phyloP scores from a whole-genome alignment of 1,284 basidiomycete genomes.

The Fistulinella staudtii region DNA sequence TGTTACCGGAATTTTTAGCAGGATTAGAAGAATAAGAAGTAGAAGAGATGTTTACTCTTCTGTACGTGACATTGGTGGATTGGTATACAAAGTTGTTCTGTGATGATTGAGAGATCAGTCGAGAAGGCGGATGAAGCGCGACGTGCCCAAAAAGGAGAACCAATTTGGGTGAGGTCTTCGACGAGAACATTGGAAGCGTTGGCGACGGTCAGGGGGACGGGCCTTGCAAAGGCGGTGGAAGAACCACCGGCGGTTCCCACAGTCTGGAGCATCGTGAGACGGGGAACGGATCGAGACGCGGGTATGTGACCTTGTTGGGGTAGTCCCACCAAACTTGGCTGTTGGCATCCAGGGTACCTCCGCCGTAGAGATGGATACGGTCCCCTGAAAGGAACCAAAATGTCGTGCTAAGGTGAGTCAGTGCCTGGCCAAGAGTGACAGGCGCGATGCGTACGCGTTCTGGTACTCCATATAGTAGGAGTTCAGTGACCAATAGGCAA shows the following conservation, averaged over 20 bases:
- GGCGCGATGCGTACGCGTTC: constrained; percentile 28
- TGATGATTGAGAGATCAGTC: background rate
- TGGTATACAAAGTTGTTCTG: constrained; percentile 30
- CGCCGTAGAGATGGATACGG: constrained; percentile 43
- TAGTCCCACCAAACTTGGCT: constrained; percentile 41
- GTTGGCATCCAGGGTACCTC: constrained; percentile 40
- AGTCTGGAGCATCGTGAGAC: constrained; percentile 19
- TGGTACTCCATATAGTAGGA: constrained; percentile 41
- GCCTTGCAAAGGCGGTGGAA: constrained; percentile 40
- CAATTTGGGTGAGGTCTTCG: constrained; percentile 37
- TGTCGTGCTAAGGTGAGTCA: constrained; percentile 36
- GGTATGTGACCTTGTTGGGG: constrained; percentile 12
- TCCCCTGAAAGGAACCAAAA: constrained; percentile 46
- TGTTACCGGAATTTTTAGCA: constrained; percentile 20
- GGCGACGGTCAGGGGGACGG: constrained; percentile 43
- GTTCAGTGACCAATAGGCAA: constrained; percentile 44
- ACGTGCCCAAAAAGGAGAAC: constrained; percentile 34
- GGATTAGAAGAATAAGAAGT: constrained; percentile 24
- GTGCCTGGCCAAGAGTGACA: background rate
- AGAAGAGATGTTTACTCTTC: constrained; percentile 25
- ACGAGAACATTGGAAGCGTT: constrained; percentile 44
- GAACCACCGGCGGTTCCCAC: constrained; percentile 19
- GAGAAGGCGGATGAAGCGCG: background rate
- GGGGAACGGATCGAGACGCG: constrained; percentile 3
- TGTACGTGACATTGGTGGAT: constrained; percentile 27